Evolutionary conservation across 1,139 yeast genomes (phyloP).

Genomic region (Candida sanyaensis): DNA sequence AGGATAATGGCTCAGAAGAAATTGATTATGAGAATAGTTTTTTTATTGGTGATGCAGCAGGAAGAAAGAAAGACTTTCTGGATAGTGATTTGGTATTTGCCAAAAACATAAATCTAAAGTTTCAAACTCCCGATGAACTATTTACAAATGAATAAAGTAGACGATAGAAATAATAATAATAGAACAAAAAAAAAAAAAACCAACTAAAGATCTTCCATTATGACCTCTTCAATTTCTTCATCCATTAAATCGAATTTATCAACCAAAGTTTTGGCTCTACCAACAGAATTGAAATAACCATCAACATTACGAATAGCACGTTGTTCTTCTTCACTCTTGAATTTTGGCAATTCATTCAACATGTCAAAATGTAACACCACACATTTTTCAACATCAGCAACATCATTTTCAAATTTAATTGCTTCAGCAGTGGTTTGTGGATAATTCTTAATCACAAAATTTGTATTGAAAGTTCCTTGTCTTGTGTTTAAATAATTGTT

Average conservation of each 20-base stretch:
- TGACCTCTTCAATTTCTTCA: constrained; percentile 23
- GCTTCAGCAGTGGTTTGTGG: constrained; percentile 65
- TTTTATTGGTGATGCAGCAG: constrained; percentile 98
- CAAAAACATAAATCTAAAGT: constrained; percentile 48
- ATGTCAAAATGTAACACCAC: constrained; percentile 36
- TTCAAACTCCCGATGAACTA: constrained; percentile 71
- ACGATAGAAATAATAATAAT: no score
- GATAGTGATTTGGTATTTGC: constrained; percentile 79
- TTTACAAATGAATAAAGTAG: constrained; percentile 14
- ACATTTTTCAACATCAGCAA: constrained; percentile 46
- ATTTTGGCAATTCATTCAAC: constrained; percentile 25
- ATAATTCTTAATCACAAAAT: constrained; percentile 51
- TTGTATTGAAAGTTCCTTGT: constrained; percentile 44
- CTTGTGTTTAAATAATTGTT: constrained; percentile 39
- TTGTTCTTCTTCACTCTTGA: constrained; percentile 26
- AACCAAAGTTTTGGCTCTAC: constrained; percentile 35
- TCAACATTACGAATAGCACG: constrained; percentile 42
- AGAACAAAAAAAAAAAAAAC: neutral
- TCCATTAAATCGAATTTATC: constrained; percentile 26
- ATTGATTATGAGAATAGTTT: constrained; percentile 50
- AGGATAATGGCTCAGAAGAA: constrained; percentile 13
- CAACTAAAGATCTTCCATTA: constrained; percentile 23
- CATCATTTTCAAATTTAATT: constrained; percentile 59
- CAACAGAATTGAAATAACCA: constrained; percentile 63
- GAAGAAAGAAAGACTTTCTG: constrained; percentile 72